phyloP scores from a whole-genome alignment of 1,284 basidiomycete genomes.

The Volvariella volvacea region DNA sequence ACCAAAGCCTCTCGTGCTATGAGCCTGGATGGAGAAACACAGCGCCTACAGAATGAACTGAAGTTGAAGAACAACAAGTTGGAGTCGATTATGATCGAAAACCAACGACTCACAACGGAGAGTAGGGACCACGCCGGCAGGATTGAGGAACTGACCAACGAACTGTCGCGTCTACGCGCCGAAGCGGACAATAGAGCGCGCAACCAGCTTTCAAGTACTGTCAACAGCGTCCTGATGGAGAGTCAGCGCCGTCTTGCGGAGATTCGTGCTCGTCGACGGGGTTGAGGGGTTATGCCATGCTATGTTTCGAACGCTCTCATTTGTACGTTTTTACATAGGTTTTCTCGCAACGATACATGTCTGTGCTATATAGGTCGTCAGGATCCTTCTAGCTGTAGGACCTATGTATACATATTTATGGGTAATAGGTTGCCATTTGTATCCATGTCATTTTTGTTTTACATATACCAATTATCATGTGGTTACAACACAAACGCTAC shows the following conservation, averaged over 20 bases:
- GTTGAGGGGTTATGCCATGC: neutral
- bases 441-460: no score
- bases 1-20: neutral
- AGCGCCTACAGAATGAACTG: neutral
- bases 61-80: neutral
- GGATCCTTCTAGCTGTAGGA: no score
- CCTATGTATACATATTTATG: no score
- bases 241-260: conserved; percentile 1
- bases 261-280: neutral
- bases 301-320: neutral
- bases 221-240: neutral
- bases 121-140: neutral
- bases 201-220: neutral
- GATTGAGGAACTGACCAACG: neutral
- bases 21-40: neutral
- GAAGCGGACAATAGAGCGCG: neutral
- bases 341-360: no score
- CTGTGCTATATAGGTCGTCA: no score
- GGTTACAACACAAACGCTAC: no score
- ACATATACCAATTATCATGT: no score
- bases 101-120: neutral
- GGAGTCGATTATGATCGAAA: neutral
- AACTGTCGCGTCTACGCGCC: neutral
- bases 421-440: no score
- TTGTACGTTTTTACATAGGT: neutral